These are phyloP conservation scores for Nadsonia fulvescens DNA, from an alignment of 805 yeast genomes.

Conservation along the genomic window DNA sequence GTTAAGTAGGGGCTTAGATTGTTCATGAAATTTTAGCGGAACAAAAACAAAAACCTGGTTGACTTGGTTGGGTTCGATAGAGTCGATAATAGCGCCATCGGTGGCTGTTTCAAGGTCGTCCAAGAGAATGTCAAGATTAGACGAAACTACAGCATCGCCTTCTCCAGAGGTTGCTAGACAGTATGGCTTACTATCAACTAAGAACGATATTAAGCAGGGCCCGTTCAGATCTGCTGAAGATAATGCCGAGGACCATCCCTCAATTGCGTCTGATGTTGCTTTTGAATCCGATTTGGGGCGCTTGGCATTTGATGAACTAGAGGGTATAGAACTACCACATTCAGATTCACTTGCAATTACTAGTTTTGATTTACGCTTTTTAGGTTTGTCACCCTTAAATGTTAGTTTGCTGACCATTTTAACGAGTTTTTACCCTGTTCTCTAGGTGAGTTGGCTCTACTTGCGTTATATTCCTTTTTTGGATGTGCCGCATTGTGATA, in stretches of 20 bases:
- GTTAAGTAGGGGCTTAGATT: too few relatives aligned
- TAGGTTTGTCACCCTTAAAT: conserved; percentile 22
- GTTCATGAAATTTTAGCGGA: too few relatives aligned
- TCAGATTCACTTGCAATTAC: too few relatives aligned
- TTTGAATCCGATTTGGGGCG: too few relatives aligned
- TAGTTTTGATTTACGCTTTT: conserved; percentile 8
- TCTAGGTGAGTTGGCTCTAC: too few relatives aligned
- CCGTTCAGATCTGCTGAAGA: conserved; percentile 17
- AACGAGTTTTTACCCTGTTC: too few relatives aligned
- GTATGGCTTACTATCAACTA: conserved; percentile 5
- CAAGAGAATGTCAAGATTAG: conserved; percentile 3
- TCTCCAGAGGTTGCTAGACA: conserved; percentile 2
- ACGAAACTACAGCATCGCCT: not conserved
- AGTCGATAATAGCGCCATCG: conserved; percentile 1
- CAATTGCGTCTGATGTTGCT: conserved; percentile 3
- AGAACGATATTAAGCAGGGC: conserved; percentile 16
- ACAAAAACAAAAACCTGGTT: conserved; percentile 19
- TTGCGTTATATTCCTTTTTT: too few relatives aligned
- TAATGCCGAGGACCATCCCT: conserved; percentile 17
- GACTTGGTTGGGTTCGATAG: conserved; percentile 17
- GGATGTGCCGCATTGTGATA: too few relatives aligned
- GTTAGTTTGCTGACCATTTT: conserved; percentile 21
- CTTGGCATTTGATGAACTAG: too few relatives aligned
- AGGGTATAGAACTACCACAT: too few relatives aligned
- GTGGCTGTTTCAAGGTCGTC: conserved; percentile 9